Base-by-base conservation (phyloP, 2,329 filamentous ascomycete genomes). In the Fusarium papillatum region DNA sequence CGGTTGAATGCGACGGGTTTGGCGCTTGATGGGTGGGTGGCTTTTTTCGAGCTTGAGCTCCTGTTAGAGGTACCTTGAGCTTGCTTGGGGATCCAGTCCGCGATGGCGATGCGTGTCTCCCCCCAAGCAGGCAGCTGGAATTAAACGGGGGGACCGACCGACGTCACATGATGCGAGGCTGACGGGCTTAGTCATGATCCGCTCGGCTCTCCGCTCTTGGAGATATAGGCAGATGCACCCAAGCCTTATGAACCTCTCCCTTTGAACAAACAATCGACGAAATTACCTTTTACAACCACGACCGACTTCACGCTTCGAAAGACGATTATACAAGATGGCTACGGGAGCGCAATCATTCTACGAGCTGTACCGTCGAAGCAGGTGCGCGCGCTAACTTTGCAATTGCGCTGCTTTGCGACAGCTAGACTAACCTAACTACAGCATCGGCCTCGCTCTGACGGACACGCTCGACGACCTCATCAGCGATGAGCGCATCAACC, bases 381-480 rank as follows among this genome's bases (percentile, higher is more conserved):
- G 96, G 97, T 98, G 95, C 85, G 85, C 60, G 63, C 61, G 73
- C 71, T 69, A 72, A 74, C 31, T 68, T 75, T 78, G 79, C 78
- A 76, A 74, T 76, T 76, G 70, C 71, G 74, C 73, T 73, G 72
- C 80, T 79, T 79, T 83, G 82, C 82, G 76, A 79, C 69, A 75
- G 70, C 70, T 65, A 71, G 68, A 79, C 79, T 82, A 76, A 81
- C 74, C 67, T 73, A 31, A 50, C 64, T 68, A 71, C 84, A 99
- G 97, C 86, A 95, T 99, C 87, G 97, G 97, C 80, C 90, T 95
- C 81, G 93, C 96, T 69, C 90, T 99, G 81, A 98, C 96, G 66
- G 97, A 99, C 86, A 98, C 96, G 67, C 95, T 99, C 81, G 97
- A 99, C 86, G 95, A 98, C 82, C 90, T 99, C 78, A 98, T 99